Evolutionary conservation across 192 early-diverging fungal genomes (phyloP), one percentile per base, ranked within the genome.

Genomic region (Backusella westeae): DNA sequence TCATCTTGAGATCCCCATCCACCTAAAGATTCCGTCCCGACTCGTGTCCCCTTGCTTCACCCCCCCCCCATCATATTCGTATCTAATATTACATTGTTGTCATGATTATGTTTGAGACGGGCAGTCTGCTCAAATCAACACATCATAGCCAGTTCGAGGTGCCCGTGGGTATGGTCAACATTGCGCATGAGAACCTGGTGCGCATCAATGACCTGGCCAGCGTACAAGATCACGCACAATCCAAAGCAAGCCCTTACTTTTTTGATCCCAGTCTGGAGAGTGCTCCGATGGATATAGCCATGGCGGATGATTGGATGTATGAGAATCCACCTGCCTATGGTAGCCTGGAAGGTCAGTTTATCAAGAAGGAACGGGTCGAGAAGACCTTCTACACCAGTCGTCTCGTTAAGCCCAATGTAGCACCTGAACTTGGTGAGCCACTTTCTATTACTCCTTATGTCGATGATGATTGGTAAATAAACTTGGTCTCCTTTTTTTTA

Each of bases 381-480:
- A 46, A 63, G 1, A 72, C 41, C 21, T 29, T 78, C 23, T 73
- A 72, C 23, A 63, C 63, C 0, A 78, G 69, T 32, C 69, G 77
- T 32, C 35, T 73, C 17, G 44, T 49, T n/a, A 70, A 72, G 32
- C 36, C 67, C 34, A 67, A 46, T n/a, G 34, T 67, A 6, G 46
- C 67, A 6, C 34, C 66, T 19, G 75, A 80, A 12, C 34, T 77
- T 39, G 75, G 75, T 35, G 75, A 80, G 12, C 71, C 79, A 14
- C 36, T 80, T 8, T 39, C 76, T 52, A 12, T 76, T 6, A 68
- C 56, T 29, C 67, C 63, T 29, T 39, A 74, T 9, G 21, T 36
- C 12, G 75, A 80, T 69, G 72, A 77, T 42, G 71, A 80, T 67
- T 80, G 79, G 79, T 80, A 67, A 80, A 26, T 42, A 10, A 29